phyloP scores from a whole-genome alignment of 1,284 basidiomycete species.

The Boletus albobrunnescens region DNA sequence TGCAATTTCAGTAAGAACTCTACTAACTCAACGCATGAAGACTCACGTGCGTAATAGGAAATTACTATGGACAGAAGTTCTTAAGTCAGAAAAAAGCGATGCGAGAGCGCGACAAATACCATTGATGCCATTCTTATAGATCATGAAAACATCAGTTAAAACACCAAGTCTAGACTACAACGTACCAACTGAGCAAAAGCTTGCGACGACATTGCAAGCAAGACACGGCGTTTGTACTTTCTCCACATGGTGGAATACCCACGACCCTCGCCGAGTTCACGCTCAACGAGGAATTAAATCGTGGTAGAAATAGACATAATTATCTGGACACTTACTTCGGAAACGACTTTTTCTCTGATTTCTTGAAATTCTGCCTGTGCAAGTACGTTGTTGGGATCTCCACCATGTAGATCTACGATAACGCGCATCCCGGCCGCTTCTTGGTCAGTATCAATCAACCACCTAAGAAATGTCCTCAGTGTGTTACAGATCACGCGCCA shows the following conservation, averaged over 20 bases:
- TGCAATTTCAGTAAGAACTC: slow-evolving; percentile 11
- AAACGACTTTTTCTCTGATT: slow-evolving; percentile 85
- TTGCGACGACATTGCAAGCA: slow-evolving; percentile 97
- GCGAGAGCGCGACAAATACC: slow-evolving; percentile 41
- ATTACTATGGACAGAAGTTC: slow-evolving; percentile 58
- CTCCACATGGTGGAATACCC: slow-evolving; percentile 86
- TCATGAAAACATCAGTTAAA: slow-evolving; percentile 11
- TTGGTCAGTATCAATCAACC: slow-evolving; percentile 87
- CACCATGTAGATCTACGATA: slow-evolving; percentile 88
- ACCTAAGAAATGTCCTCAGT: slow-evolving; percentile 45
- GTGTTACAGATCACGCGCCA: not conserved
- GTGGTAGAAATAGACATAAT: not conserved
- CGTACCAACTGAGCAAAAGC: slow-evolving; percentile 88
- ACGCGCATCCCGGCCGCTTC: slow-evolving; percentile 86
- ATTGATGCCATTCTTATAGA: slow-evolving; percentile 79
- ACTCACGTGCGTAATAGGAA: slow-evolving; percentile 89
- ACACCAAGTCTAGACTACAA: not conserved
- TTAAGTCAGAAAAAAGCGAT: slow-evolving; percentile 7
- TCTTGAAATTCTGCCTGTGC: slow-evolving; percentile 88
- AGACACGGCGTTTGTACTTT: slow-evolving; percentile 82
- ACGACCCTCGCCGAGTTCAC: slow-evolving; percentile 73
- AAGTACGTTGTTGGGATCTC: slow-evolving; percentile 66
- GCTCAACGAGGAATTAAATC: slow-evolving; percentile 38
- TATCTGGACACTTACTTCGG: slow-evolving; percentile 54
- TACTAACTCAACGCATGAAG: slow-evolving; percentile 7